phyloP scores from a whole-genome alignment of 495 filamentous ascomycete species.

The Penicillium taxi region DNA sequence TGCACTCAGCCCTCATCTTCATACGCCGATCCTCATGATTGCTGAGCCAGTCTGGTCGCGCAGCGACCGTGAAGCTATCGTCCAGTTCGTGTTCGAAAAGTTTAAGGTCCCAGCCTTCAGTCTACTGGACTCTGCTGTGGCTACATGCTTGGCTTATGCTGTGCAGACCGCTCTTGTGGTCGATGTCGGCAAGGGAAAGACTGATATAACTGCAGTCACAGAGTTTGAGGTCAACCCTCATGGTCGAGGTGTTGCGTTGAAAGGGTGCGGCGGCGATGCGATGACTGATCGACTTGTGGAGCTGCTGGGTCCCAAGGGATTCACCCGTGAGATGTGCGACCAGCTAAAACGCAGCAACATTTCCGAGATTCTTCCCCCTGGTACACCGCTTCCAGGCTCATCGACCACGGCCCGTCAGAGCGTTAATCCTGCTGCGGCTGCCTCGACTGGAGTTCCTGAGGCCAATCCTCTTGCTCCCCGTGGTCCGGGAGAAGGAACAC shows the following conservation, averaged over 20 bases:
- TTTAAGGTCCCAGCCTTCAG: constrained; percentile 88
- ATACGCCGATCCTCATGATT: constrained; percentile 87
- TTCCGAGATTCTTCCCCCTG: constrained; percentile 76
- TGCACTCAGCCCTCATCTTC: constrained; percentile 78
- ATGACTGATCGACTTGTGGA: constrained; percentile 72
- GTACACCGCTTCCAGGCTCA: constrained; percentile 48
- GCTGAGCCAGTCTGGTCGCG: constrained; percentile 78
- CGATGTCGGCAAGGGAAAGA: constrained; percentile 85
- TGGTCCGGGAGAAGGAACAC: constrained; percentile 46
- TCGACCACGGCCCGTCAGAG: constrained; percentile 40
- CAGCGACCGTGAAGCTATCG: constrained; percentile 70
- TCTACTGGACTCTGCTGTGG: constrained; percentile 76
- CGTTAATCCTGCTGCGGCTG: constrained; percentile 52
- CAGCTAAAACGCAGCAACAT: constrained; percentile 84
- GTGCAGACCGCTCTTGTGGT: constrained; percentile 68
- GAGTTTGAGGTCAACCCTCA: constrained; percentile 62
- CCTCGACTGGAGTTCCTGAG: constrained; percentile 40
- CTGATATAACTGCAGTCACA: constrained; percentile 79
- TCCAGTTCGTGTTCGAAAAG: constrained; percentile 92
- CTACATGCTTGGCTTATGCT: constrained; percentile 77
- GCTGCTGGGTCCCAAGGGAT: constrained; percentile 60
- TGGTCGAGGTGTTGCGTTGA: constrained; percentile 54
- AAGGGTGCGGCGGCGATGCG: constrained; percentile 73
- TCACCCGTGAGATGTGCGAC: constrained; percentile 85
- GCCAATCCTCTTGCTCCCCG: constrained; percentile 30